A percentile compares a stretch with the other conserved stretches of the same genome.
phyloP scores from a whole-genome alignment of 129 eudicot genomes.

The Sambucus nigra region DNA sequence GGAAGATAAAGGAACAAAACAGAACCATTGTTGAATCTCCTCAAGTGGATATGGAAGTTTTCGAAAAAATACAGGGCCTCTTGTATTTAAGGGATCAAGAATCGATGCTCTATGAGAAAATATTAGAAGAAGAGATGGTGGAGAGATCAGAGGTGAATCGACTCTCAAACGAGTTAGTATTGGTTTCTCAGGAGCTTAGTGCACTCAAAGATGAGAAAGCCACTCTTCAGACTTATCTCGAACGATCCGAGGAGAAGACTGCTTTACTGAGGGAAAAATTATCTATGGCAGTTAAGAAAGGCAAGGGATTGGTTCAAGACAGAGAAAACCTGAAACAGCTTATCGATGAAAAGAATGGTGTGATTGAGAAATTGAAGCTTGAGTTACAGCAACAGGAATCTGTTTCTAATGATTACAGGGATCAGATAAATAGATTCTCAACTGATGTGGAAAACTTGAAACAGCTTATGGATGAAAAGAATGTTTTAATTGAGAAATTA shows the following conservation, averaged over 20 bases:
- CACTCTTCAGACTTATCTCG: constrained; percentile 43
- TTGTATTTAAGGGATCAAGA: constrained; percentile 50
- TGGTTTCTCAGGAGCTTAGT: constrained; percentile 39
- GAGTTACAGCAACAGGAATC: constrained; percentile 47
- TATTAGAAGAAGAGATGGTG: constrained; percentile 42
- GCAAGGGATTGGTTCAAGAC: constrained; percentile 95
- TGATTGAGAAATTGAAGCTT: constrained; percentile 53
- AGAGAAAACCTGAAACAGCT: constrained; percentile 63
- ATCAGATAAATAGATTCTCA: constrained; percentile 39
- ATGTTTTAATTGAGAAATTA: constrained; percentile 56
- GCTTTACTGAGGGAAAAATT: constrained; percentile 69
- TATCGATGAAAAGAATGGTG: constrained; percentile 61
- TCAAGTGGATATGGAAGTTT: constrained; percentile 21
- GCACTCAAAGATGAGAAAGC: constrained; percentile 43
- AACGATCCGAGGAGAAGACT: constrained; percentile 65
- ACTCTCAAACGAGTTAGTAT: constrained; percentile 31
- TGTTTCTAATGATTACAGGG: constrained; percentile 30
- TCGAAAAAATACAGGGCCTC: constrained; percentile 43
- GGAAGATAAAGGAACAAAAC: constrained; percentile 32
- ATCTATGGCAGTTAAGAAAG: constrained; percentile 94
- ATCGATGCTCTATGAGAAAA: constrained; percentile 37
- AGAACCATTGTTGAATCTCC: constrained; percentile 20
- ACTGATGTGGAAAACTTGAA: constrained; percentile 52
- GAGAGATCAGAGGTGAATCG: constrained; percentile 29
- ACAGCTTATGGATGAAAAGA: constrained; percentile 62